Conservation (phyloP, 768 basidiomycete genomes). For the Lentinus tigrinus region DNA sequence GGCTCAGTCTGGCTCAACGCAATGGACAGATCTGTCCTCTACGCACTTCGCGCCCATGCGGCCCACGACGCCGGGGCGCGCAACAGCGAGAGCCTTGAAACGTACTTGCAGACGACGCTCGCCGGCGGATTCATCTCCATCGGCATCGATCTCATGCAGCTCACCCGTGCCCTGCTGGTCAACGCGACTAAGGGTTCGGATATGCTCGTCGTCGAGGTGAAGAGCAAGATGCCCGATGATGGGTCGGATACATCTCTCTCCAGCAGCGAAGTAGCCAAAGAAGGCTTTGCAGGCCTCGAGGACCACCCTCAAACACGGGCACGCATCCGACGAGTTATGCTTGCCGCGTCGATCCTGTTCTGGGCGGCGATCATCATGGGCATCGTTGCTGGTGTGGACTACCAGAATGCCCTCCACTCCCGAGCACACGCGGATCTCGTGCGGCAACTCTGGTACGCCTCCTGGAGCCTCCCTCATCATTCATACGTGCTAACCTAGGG, state of each 20-base stretch:
- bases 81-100: constrained; percentile 9
- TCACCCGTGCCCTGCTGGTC: constrained; percentile 13
- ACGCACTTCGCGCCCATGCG: constrained; percentile 22
- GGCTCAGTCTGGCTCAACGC: neutral
- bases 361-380: neutral
- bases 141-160: constrained; percentile 8
- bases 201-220: neutral
- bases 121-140: constrained; percentile 15
- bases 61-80: constrained; percentile 17
- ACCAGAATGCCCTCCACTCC: neutral
- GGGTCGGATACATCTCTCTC: too few species aligned
- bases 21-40: constrained; percentile 18
- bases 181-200: neutral
- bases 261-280: neutral
- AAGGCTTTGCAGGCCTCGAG: neutral
- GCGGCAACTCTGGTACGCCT: constrained; percentile 10
- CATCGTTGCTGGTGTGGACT: neutral
- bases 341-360: neutral
- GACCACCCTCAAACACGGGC: constrained; percentile 5
- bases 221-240: neutral
- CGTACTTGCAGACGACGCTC: constrained; percentile 22
- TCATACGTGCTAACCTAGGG: neutral
- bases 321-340: neutral
- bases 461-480: neutral
- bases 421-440: neutral